Conservation (phyloP, 2,329 filamentous ascomycete genomes). For the Trichoderma koningiopsis region DNA sequence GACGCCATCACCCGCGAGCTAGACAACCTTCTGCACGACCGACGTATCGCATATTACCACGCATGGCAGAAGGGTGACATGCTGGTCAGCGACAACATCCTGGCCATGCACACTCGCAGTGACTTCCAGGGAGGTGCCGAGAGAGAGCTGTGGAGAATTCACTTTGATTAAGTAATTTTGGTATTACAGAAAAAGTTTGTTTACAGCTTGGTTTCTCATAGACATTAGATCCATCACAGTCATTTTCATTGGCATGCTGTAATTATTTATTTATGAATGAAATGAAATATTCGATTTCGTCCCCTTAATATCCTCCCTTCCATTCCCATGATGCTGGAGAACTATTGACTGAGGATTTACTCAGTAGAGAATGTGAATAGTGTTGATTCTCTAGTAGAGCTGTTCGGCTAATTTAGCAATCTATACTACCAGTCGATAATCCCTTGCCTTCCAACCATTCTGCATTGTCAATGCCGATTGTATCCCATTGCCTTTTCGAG, state of each 20-base stretch:
- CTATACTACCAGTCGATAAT: no score
- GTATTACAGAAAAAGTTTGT: neutral
- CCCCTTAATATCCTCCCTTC: neutral
- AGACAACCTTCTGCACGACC: slow-evolving; percentile 33
- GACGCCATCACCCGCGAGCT: slow-evolving; percentile 45
- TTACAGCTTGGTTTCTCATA: neutral
- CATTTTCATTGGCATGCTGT: neutral
- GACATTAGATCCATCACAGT: neutral
- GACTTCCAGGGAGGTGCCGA: slow-evolving; percentile 47
- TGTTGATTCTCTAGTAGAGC: no score
- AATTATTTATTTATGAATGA: neutral
- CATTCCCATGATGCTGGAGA: neutral
- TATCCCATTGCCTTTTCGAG: no score
- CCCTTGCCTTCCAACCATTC: no score
- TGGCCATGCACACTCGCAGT: slow-evolving; percentile 53
- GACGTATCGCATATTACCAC: slow-evolving; percentile 54
- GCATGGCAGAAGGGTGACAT: slow-evolving; percentile 58
- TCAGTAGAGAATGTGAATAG: no score
- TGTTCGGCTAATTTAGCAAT: no score
- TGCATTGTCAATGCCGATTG: no score
- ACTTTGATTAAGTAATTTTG: slow-evolving; percentile 45
- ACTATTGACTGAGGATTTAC: no score
- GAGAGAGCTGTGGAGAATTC: slow-evolving; percentile 54
- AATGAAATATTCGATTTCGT: neutral
- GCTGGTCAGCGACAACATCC: slow-evolving; percentile 53